These are phyloP conservation scores for Sporothrix curviconia DNA, from an alignment of 2,329 filamentous ascomycete genomes.

Conservation along the genomic window DNA sequence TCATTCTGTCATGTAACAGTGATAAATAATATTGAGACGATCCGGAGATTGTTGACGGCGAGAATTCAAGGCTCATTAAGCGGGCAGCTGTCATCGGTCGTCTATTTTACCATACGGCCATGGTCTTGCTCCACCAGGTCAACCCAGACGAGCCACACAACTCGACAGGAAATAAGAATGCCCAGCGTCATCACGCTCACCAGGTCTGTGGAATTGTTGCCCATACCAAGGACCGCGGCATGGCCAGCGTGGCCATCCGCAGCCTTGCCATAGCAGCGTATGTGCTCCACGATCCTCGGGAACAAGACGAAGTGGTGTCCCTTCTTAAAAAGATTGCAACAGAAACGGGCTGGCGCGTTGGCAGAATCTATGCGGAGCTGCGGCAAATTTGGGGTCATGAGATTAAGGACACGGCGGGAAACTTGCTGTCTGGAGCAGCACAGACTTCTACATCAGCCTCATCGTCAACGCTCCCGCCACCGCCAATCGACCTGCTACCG, in stretches of 20 bases:
- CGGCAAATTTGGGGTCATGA: constrained; percentile 74
- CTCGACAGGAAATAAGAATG: constrained; percentile 59
- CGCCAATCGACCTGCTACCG: background rate
- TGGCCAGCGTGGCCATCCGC: constrained; percentile 71
- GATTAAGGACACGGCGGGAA: constrained; percentile 22
- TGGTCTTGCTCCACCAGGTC: constrained; percentile 71
- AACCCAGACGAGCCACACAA: constrained; percentile 62
- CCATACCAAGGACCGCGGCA: constrained; percentile 72
- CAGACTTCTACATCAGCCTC: background rate
- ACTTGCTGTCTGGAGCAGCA: background rate
- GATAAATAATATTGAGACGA: too few species aligned
- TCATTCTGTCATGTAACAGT: too few species aligned
- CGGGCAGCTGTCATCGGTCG: constrained; percentile 73
- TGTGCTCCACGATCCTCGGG: constrained; percentile 58
- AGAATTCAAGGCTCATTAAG: constrained; percentile 72
- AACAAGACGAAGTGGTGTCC: constrained; percentile 73
- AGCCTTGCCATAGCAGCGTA: constrained; percentile 73
- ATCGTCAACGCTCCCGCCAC: background rate
- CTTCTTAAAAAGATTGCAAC: constrained; percentile 70
- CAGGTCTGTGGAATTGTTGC: constrained; percentile 86
- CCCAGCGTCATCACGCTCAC: constrained; percentile 68
- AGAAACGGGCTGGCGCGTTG: constrained; percentile 73
- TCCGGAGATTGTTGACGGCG: too few species aligned
- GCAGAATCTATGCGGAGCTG: constrained; percentile 64
- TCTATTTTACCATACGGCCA: constrained; percentile 82